Evolutionary conservation across 306 rosid genomes (phyloP), one percentile per base, ranked within the genome.

Genomic region (Adenanthera pavonina): DNA sequence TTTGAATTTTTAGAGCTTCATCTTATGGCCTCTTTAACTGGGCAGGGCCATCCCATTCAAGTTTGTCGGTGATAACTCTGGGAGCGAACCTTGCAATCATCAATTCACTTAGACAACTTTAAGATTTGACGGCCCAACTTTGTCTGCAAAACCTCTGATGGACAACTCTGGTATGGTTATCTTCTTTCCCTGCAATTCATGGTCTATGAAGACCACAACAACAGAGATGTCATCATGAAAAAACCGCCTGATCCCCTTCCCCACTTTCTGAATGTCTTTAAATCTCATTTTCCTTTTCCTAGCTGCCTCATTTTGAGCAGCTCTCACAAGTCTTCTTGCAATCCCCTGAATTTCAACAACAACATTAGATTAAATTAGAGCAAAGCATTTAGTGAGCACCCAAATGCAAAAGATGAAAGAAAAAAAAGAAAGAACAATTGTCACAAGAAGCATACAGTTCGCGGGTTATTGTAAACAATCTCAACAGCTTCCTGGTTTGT

Each of bases 141-240:
- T 85, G 86, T 92, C 92, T 0, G 35, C 19, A 78, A 90, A 92
- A 52, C 97, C 98, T 88, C 85, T 90, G 68, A 94, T 43, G n/a
- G 97, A 94, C 72, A 91, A 46, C 76, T 92, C 94, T 5, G 98
- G 97, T 38, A 81, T 85, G 6, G 86, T 33, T 17, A 66, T 78
- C 7, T 83, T 86, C 84, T 80, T 85, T 68, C 83, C 81, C 49
- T 82, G 84, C 82, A 85, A 85, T 20, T 88, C 92, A 19, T 92
- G 91, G 90, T 94, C 97, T 3, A 91, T 72, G 87, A 89, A 94
- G 85, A 91, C 78, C 57, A 94, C 97, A 17, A 91, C 89, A 44
- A 94, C 87, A 0, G 97, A 86, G 72, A 94, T 92, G 80, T 94
- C 98, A 53, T 94, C 97, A 10, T 92, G 97, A 74, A 86, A 86